Conservation (phyloP, 1,139 yeast genomes). For the Nakaseomyces nivariensis region DNA sequence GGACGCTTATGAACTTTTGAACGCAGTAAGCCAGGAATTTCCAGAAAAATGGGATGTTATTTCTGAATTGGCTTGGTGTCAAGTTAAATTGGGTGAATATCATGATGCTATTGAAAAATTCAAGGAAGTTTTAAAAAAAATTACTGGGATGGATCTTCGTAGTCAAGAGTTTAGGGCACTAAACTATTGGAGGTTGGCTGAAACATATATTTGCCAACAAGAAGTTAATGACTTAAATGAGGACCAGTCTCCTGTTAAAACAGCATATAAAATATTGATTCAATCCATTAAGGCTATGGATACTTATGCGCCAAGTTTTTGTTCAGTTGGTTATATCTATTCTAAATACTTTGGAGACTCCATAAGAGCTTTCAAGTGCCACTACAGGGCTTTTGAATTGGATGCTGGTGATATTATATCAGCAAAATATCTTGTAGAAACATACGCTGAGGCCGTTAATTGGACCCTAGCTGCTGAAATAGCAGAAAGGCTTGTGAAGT, state of each 20-base stretch:
- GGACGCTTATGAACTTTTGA: slow-evolving; percentile 45
- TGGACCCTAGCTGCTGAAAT: slow-evolving; percentile 83
- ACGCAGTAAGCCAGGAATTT: slow-evolving; percentile 39
- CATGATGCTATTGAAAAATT: slow-evolving; percentile 48
- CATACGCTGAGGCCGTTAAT: slow-evolving; percentile 55
- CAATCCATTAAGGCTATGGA: slow-evolving; percentile 54
- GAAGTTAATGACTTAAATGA: slow-evolving; percentile 18
- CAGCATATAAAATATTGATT: slow-evolving; percentile 48
- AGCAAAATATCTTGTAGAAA: slow-evolving; percentile 60
- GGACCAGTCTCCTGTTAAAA: slow-evolving; percentile 19
- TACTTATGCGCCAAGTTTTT: slow-evolving; percentile 64
- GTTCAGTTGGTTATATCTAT: slow-evolving; percentile 69
- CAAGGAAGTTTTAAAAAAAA: slow-evolving; percentile 33
- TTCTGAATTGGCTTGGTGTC: slow-evolving; percentile 74
- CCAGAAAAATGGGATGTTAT: slow-evolving; percentile 54
- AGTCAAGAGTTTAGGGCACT: slow-evolving; percentile 50
- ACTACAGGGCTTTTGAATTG: slow-evolving; percentile 79
- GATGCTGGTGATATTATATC: slow-evolving; percentile 69
- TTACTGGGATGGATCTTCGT: slow-evolving; percentile 43
- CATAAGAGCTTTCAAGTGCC: slow-evolving; percentile 74
- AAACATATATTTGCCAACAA: slow-evolving; percentile 37
- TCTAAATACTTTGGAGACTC: slow-evolving; percentile 46
- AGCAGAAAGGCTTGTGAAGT: slow-evolving; percentile 51
- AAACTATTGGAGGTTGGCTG: slow-evolving; percentile 64
- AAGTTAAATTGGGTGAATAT: slow-evolving; percentile 43